phyloP scores from a whole-genome alignment of 345 rosid species.

The Balakata baccata region DNA sequence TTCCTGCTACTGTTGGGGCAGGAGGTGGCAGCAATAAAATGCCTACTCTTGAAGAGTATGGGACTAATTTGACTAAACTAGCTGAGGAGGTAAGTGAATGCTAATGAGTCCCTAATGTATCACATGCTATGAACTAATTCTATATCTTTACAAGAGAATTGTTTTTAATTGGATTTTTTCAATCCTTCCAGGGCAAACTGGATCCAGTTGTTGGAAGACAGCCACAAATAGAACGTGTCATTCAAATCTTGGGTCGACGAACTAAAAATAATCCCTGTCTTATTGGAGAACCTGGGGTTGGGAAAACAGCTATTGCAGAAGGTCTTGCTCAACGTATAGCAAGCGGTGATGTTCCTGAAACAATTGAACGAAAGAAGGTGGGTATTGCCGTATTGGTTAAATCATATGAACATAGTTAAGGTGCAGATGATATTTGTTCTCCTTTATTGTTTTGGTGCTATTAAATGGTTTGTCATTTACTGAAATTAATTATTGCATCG shows the following conservation, averaged over 20 bases:
- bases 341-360: constrained; percentile 94
- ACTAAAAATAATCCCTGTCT: constrained; percentile 98
- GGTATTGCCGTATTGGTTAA: constrained; percentile 2
- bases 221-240: constrained; percentile 87
- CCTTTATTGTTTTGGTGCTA: not conserved
- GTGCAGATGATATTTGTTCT: constrained; percentile 1
- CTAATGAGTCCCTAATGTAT: not conserved
- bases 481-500: not conserved
- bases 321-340: constrained; percentile 97
- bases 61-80: constrained; percentile 90
- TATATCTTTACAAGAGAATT: not conserved
- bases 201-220: constrained; percentile 99
- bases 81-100: constrained; percentile 77
- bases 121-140: not conserved
- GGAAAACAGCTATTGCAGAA: constrained; percentile 99
- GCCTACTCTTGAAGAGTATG: constrained; percentile 99
- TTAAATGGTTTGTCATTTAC: not conserved
- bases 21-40: constrained; percentile 74
- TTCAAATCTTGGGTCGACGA: constrained; percentile 93
- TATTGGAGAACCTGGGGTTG: constrained; percentile 99
- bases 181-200: constrained; percentile 77
- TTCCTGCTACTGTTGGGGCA: constrained; percentile 77
- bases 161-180: not conserved
- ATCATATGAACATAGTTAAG: not conserved
- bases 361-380: constrained; percentile 96